phyloP scores from a whole-genome alignment of 2,329 filamentous ascomycete genomes.

The Rutstroemia sydowiana region DNA sequence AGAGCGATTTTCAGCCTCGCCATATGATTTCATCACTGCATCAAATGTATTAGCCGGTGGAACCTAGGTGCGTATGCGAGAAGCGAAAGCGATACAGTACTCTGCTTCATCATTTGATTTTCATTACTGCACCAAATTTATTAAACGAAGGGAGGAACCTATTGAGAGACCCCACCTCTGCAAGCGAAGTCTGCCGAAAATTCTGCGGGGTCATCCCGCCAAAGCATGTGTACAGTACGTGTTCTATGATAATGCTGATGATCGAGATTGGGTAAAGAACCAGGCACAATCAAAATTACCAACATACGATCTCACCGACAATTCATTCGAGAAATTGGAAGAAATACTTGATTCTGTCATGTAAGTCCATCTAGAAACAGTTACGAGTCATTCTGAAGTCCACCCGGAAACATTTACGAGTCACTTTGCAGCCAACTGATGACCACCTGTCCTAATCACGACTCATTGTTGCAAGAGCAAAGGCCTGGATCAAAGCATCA shows the following conservation, averaged over 20 bases:
- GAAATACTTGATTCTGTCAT: not conserved
- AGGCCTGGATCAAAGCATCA: slow-evolving; percentile 40
- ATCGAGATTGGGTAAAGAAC: slow-evolving; percentile 6
- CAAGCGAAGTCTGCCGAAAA: not conserved
- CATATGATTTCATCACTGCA: no score
- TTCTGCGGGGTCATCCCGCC: not conserved
- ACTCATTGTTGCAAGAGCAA: slow-evolving; percentile 45
- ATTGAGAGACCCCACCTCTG: not conserved
- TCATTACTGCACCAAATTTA: no score
- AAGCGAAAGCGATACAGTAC: no score
- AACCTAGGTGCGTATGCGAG: no score
- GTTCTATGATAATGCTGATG: slow-evolving; percentile 5
- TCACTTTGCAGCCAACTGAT: not conserved
- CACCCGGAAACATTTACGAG: not conserved
- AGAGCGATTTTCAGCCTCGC: no score
- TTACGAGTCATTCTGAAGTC: not conserved
- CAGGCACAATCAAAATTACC: slow-evolving; percentile 2
- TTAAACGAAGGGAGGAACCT: not conserved
- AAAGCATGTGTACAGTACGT: not conserved
- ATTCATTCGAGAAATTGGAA: not conserved
- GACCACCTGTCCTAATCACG: slow-evolving; percentile 39
- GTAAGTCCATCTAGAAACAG: not conserved
- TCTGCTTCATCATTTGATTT: no score
- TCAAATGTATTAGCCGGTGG: no score
- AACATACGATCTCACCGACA: not conserved